These are phyloP conservation scores for Coemansia sp. DNA, from an alignment of 192 early-diverging fungal species.

Conservation along the genomic window DNA sequence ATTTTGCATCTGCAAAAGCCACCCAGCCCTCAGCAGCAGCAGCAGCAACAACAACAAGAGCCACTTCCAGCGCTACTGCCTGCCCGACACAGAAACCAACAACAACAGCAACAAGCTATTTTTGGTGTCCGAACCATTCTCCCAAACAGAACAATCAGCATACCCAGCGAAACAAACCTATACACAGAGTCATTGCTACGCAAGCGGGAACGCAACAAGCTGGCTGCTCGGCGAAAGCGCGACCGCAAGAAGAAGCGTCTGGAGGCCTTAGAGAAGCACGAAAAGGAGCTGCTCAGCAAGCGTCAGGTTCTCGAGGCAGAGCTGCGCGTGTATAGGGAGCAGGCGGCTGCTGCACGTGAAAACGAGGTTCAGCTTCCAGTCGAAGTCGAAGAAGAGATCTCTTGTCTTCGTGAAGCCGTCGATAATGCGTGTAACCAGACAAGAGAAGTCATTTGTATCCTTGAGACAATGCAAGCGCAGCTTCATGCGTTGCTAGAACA, in stretches of 20 bases:
- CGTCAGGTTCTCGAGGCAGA: constrained; percentile 24
- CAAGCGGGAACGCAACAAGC: constrained; percentile 42
- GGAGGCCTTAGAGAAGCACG: constrained; percentile 29
- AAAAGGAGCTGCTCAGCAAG: constrained; percentile 25
- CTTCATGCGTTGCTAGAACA: background rate
- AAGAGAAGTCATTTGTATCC: background rate
- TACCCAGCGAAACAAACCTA: background rate
- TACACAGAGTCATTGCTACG: constrained; percentile 22
- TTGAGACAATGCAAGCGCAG: background rate
- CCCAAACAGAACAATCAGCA: constrained; percentile 21
- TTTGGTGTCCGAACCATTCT: constrained; percentile 16
- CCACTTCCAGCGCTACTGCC: background rate
- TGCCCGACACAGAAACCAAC: background rate
- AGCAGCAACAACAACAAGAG: background rate
- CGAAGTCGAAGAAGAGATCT: constrained; percentile 2
- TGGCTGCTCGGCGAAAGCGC: constrained; percentile 45
- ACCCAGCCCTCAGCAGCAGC: background rate
- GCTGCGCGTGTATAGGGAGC: constrained; percentile 17
- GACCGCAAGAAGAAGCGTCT: constrained; percentile 45
- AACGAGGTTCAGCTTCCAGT: background rate
- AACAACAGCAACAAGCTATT: background rate
- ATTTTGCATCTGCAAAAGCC: background rate
- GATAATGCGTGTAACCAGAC: background rate
- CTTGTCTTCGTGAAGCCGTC: background rate
- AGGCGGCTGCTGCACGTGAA: background rate